Conservation (phyloP, 495 filamentous ascomycete species). For the Darksidea phi region DNA sequence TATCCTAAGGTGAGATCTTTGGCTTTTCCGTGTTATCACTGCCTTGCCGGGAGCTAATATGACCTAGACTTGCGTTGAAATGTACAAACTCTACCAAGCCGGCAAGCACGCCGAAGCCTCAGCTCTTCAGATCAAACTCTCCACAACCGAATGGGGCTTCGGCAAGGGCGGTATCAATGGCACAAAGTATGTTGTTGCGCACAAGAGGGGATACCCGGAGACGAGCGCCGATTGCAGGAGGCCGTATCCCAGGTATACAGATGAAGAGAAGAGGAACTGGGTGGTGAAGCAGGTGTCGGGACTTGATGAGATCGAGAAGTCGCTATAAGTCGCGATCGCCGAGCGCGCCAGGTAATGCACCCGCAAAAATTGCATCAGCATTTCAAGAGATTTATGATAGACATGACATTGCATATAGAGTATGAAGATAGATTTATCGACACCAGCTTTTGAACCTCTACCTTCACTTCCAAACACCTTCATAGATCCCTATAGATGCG, state of each 20-base stretch:
- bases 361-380: too few relatives aligned
- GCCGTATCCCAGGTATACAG: conserved; percentile 45
- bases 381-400: too few relatives aligned
- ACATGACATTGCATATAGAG: too few relatives aligned
- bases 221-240: conserved; percentile 44
- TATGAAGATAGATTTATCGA: too few relatives aligned
- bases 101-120: conserved; percentile 45
- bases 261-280: conserved; percentile 39
- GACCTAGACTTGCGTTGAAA: conserved; percentile 36
- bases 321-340: too few relatives aligned
- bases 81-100: conserved; percentile 41
- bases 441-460: too few relatives aligned
- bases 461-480: too few relatives aligned
- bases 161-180: conserved; percentile 48
- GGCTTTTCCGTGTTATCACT: background rate
- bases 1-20: conserved; percentile 56
- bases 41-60: background rate
- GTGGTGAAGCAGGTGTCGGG: conserved; percentile 31
- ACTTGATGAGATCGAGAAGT: conserved; percentile 24
- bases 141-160: conserved; percentile 46
- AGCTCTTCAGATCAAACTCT: conserved; percentile 42
- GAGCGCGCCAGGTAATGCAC: too few relatives aligned
- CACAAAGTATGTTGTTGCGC: conserved; percentile 47
- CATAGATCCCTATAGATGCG: too few relatives aligned
- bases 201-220: conserved; percentile 44